phyloP scores from a whole-genome alignment of 257 asterid species.

The Capsicum pubescens region DNA sequence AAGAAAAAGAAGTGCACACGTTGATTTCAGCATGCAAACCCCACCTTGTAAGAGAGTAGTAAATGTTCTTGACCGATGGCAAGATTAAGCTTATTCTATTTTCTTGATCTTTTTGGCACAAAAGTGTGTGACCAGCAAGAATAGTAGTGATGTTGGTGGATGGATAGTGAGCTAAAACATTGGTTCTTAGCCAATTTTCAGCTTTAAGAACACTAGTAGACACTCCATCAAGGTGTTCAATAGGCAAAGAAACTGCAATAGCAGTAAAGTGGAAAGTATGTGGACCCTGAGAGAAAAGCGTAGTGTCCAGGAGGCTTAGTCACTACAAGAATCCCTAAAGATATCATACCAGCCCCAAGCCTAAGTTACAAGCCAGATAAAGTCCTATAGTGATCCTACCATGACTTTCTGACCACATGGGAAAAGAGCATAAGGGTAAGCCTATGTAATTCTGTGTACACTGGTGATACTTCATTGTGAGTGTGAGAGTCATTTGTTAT shows the following conservation, averaged over 20 bases:
- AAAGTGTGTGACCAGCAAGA: conserved; percentile 55
- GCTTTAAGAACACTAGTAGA: conserved; percentile 70
- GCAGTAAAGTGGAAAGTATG: background rate
- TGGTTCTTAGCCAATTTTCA: conserved; percentile 67
- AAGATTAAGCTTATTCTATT: conserved; percentile 41
- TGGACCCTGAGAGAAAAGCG: too few species aligned
- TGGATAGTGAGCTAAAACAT: conserved; percentile 72
- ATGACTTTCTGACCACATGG: too few species aligned
- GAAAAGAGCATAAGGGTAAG: too few species aligned
- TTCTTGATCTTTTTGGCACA: conserved; percentile 49
- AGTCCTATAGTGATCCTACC: too few species aligned
- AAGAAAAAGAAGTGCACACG: conserved; percentile 56
- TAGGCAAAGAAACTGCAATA: conserved; percentile 54
- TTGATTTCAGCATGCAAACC: conserved; percentile 71
- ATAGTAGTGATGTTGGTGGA: conserved; percentile 58
- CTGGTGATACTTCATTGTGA: too few species aligned
- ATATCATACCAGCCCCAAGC: too few species aligned
- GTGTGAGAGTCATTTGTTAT: too few species aligned
- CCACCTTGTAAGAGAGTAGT: conserved; percentile 87
- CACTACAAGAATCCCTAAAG: too few species aligned
- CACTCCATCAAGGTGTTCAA: conserved; percentile 51
- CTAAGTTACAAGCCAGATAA: too few species aligned
- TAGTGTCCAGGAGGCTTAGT: too few species aligned
- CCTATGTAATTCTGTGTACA: too few species aligned
- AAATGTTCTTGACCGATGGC: conserved; percentile 67